Base-by-base conservation (phyloP, 306 rosid genomes). In the Luffa aegyptiaca region DNA sequence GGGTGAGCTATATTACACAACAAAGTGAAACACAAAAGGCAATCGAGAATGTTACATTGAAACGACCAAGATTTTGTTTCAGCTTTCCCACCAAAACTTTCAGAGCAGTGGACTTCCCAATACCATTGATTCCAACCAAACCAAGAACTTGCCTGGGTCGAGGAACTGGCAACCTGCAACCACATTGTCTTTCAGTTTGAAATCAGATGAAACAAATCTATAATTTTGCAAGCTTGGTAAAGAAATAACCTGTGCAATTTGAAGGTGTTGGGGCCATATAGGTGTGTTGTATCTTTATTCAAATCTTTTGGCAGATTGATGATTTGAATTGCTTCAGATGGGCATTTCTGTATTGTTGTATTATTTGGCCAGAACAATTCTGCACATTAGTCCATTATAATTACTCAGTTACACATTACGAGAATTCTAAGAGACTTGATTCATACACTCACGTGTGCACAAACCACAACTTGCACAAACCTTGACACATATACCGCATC, bases 131-230 rank as follows among this genome's bases (percentile, higher is more conserved):
- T 65, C 99, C 99, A 79, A 95, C 97, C 87, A 95, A 84, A 16
- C 99, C 99, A 77, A 95, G 97, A 81, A 95, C 99, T 80, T 95
- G 97, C 55, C 99, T 97, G 0, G 99, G 99, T 87, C 97, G 89
- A 3, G 99, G 99, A 79, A 93, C 93, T 0, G 99, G 99, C 76
- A 95, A 77, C 97, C 98, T 95, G 86, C 63, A 72, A 84, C 83
- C 45, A 10, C 33, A 66, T 53, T 75, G 79, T 31, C 80, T 20
- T 5, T 36, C 73, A 37, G 79, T 84, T 79, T 83, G 8, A 77
- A 78, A 42, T 84, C 16, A 48, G 45, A 65, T 45, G 82, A 66
- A 79, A 66, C n/a, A 76, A 48, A 41, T 14, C 18, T 17, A 66
- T 31, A 4, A 36, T 75, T 20, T 83, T 41, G 39, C 8, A 56